These are phyloP conservation scores for Daldinia caldariorum DNA, from an alignment of 495 filamentous ascomycete species.

Conservation along the genomic window DNA sequence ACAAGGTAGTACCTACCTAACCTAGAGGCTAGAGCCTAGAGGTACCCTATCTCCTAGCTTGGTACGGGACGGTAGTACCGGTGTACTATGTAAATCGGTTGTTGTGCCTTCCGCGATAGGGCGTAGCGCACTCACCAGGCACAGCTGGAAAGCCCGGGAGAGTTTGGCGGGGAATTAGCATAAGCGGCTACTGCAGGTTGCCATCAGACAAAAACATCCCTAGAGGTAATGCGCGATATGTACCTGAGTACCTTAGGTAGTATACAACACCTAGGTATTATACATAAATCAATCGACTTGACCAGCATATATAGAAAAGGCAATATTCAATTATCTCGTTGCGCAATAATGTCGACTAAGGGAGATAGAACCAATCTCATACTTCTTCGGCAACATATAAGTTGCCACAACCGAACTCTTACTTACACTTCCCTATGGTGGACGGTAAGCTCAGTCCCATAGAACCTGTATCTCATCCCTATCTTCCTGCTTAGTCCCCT, in stretches of 20 bases:
- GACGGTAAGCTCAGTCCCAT: neutral
- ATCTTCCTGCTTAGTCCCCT: neutral
- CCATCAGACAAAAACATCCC: slow-evolving; percentile 16
- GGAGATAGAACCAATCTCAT: neutral
- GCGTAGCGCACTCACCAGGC: slow-evolving; percentile 30
- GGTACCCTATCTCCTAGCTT: too few relatives aligned
- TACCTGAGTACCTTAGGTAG: too few relatives aligned
- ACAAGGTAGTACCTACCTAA: too few relatives aligned
- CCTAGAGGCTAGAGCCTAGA: too few relatives aligned
- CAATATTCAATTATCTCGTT: neutral
- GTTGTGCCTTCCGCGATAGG: slow-evolving; percentile 21
- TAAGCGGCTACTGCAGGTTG: slow-evolving; percentile 32
- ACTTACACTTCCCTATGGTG: neutral
- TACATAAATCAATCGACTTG: too few relatives aligned
- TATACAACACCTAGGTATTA: too few relatives aligned
- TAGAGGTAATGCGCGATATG: neutral
- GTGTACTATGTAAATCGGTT: slow-evolving; percentile 3
- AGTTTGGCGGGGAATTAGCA: slow-evolving; percentile 18
- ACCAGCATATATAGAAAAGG: too few relatives aligned
- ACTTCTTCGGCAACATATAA: neutral
- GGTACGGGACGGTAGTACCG: too few relatives aligned
- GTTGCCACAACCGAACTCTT: neutral
- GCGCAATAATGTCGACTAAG: neutral
- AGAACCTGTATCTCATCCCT: neutral
- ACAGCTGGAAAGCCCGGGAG: slow-evolving; percentile 14